A percentile compares a stretch with the other conserved stretches of the same genome.
Evolutionary conservation across 140 eudicot genomes (phyloP).

Genomic region (Stevia rebaudiana): DNA sequence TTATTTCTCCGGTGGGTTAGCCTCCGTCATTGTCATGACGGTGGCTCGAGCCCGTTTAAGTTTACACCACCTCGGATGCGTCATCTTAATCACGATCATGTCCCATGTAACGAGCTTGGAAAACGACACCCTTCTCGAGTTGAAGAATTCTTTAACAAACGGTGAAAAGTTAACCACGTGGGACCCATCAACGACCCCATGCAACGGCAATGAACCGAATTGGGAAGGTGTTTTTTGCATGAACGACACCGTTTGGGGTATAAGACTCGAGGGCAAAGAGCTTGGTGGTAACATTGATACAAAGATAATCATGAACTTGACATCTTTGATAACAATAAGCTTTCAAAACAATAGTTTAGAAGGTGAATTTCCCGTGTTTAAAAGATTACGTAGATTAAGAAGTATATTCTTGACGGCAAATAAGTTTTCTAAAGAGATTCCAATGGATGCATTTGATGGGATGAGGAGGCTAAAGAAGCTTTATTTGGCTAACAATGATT

Average conservation of each 20-base stretch:
- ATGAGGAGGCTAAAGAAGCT: slow-evolving; percentile 57
- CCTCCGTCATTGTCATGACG: slow-evolving; percentile 41
- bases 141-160: slow-evolving; percentile 39
- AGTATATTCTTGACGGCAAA: slow-evolving; percentile 53
- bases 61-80: slow-evolving; percentile 1
- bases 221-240: slow-evolving; percentile 65
- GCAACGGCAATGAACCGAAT: slow-evolving; percentile 33
- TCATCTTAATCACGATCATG: slow-evolving; percentile 6
- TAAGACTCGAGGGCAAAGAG: slow-evolving; percentile 58
- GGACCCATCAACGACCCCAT: slow-evolving; percentile 33
- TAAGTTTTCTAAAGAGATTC: slow-evolving; percentile 46
- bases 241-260: slow-evolving; percentile 49
- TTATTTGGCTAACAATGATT: slow-evolving; percentile 47
- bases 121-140: slow-evolving; percentile 41
- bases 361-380: slow-evolving; percentile 49
- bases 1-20: slow-evolving; percentile 45
- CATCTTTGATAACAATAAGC: slow-evolving; percentile 44
- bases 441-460: slow-evolving; percentile 43
- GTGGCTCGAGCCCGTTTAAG: slow-evolving; percentile 24
- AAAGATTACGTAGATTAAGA: slow-evolving; percentile 33
- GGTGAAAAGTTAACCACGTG: slow-evolving; percentile 41
- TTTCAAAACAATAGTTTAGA: slow-evolving; percentile 58
- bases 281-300: slow-evolving; percentile 46
- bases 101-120: slow-evolving; percentile 19
- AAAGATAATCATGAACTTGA: slow-evolving; percentile 34